Conservation (phyloP, 208 protist species). For the Leptomonas seymouri region DNA sequence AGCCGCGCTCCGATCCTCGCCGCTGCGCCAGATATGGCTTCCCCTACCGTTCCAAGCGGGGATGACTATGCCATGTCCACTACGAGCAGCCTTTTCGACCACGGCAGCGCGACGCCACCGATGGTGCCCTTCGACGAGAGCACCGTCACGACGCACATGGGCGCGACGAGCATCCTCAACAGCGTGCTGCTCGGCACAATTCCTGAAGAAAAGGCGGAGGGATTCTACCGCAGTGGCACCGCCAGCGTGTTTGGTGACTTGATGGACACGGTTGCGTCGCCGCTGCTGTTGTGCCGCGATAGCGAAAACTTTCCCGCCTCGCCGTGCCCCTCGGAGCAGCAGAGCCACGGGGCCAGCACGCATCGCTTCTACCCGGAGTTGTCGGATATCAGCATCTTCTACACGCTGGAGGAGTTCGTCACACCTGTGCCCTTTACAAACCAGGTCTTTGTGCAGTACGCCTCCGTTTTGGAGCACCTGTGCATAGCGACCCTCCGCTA, state of each 20-base stretch:
- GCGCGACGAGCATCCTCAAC: constrained; percentile 46
- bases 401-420: constrained; percentile 50
- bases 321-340: constrained; percentile 20
- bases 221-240: constrained; percentile 11
- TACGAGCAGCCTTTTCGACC: constrained; percentile 11
- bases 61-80: constrained; percentile 3
- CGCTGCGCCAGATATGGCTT: background rate
- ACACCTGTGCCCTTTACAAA: constrained; percentile 76
- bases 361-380: constrained; percentile 18
- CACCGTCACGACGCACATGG: constrained; percentile 38
- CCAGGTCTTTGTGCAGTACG: constrained; percentile 65
- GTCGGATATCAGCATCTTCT: constrained; percentile 54
- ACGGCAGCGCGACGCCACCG: constrained; percentile 11
- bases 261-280: constrained; percentile 12
- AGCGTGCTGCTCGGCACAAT: constrained; percentile 49
- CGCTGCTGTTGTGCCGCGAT: constrained; percentile 6
- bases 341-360: constrained; percentile 1
- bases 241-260: constrained; percentile 16
- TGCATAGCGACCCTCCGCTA: constrained; percentile 80
- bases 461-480: constrained; percentile 60
- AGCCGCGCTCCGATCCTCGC: background rate
- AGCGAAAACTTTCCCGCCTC: constrained; percentile 12
- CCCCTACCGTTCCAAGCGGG: background rate
- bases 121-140: constrained; percentile 15
- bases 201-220: constrained; percentile 28